Conservation (phyloP, 164 flowering plant species). For the Cinnamomum chago region DNA sequence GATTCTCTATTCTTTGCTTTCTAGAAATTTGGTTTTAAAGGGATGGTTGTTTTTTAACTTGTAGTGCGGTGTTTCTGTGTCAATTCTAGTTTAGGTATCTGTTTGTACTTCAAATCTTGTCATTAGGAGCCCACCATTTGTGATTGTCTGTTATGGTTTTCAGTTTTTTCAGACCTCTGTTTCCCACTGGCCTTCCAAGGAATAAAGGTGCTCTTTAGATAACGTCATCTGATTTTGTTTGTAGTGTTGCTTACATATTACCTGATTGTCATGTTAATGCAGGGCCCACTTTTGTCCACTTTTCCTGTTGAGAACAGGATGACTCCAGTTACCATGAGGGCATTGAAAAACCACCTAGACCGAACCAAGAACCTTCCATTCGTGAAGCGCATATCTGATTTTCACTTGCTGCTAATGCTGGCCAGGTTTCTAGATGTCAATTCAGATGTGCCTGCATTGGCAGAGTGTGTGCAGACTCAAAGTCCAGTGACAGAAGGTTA, state of each 20-base stretch:
- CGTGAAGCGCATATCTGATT: conserved; percentile 83
- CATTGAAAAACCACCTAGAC: conserved; percentile 69
- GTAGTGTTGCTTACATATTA: not conserved
- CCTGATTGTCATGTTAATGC: conserved; percentile 19
- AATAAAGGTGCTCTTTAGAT: no score
- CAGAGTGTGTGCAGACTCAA: conserved; percentile 62
- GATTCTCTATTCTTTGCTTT: no score
- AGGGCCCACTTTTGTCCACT: conserved; percentile 78
- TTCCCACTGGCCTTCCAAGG: not conserved
- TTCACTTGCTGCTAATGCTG: conserved; percentile 68
- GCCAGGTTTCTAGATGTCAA: conserved; percentile 60
- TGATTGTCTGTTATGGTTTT: not conserved
- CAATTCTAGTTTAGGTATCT: no score
- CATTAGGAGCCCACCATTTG: not conserved
- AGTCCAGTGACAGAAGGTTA: conserved; percentile 74
- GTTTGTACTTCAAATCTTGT: no score
- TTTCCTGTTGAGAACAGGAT: conserved; percentile 84
- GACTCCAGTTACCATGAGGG: conserved; percentile 44
- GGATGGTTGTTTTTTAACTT: no score
- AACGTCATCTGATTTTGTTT: no score
- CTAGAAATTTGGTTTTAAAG: no score
- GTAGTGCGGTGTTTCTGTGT: no score
- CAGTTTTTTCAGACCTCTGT: not conserved
- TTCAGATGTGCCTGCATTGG: conserved; percentile 71
- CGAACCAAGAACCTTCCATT: conserved; percentile 60